Evolutionary conservation across 257 asterid species (phyloP).

Genomic region (Misopates orontium): DNA sequence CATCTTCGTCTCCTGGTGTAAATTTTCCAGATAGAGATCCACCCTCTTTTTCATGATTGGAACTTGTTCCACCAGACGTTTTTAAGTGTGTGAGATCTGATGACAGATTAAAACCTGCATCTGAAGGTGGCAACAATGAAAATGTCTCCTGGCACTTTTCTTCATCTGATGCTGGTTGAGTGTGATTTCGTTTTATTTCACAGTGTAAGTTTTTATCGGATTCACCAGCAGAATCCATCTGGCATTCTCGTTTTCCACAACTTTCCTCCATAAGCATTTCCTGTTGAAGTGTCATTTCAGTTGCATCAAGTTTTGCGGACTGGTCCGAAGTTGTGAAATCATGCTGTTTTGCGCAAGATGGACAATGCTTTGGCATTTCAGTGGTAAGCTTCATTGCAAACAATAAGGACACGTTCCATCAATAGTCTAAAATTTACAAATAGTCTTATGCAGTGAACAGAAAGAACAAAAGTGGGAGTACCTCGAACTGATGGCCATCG

Average conservation of each 20-base stretch:
- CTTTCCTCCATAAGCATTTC: conserved; percentile 28
- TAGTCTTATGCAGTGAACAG: not conserved
- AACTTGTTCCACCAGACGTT: conserved; percentile 18
- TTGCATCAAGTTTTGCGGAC: conserved; percentile 1
- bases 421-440: conserved; percentile 4
- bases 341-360: conserved; percentile 28
- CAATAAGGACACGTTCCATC: conserved; percentile 17
- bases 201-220: not conserved
- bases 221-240: conserved; percentile 29
- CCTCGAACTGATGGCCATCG: conserved; percentile 26
- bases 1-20: conserved; percentile 30
- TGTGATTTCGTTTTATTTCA: conserved; percentile 25
- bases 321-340: conserved; percentile 16
- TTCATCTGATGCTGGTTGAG: conserved; percentile 26
- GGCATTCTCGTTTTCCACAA: conserved; percentile 20
- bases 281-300: conserved; percentile 5
- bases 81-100: conserved; percentile 9
- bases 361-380: conserved; percentile 29
- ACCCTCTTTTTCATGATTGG: conserved; percentile 14
- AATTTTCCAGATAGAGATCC: conserved; percentile 17
- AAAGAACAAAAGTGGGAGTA: conserved; percentile 16
- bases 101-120: too few relatives aligned
- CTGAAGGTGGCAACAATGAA: conserved; percentile 23
- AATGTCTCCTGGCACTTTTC: conserved; percentile 27
- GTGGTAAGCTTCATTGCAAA: conserved; percentile 35